Evolutionary conservation across 768 basidiomycete species (phyloP).

Genomic region (Suillus bovinus): DNA sequence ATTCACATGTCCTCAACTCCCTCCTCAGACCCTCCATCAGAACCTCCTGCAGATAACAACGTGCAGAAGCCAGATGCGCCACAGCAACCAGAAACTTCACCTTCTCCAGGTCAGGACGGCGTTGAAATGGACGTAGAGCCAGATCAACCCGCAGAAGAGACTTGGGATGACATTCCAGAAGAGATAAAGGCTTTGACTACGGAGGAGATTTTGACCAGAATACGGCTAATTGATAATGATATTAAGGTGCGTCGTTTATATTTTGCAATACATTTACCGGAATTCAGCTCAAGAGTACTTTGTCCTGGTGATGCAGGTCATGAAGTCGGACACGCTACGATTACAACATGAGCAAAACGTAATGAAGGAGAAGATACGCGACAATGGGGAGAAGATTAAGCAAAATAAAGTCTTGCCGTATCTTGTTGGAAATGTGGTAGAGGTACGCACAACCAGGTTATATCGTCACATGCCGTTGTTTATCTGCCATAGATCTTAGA

Average conservation of each 20-base stretch:
- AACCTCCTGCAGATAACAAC: constrained; percentile 45
- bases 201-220: constrained; percentile 88
- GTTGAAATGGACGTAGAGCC: constrained; percentile 73
- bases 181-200: constrained; percentile 77
- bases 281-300: background rate
- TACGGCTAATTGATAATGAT: constrained; percentile 94
- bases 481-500: constrained; percentile 73
- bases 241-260: constrained; percentile 64
- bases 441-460: constrained; percentile 53
- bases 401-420: constrained; percentile 99
- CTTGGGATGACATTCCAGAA: constrained; percentile 89
- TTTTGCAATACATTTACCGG: background rate
- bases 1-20: constrained; percentile 57
- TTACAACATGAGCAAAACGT: constrained; percentile 91
- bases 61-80: constrained; percentile 43
- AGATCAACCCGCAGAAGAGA: constrained; percentile 72
- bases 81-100: constrained; percentile 40
- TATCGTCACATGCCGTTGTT: constrained; percentile 4
- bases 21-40: constrained; percentile 54
- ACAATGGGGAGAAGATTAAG: constrained; percentile 97
- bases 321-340: constrained; percentile 92
- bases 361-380: constrained; percentile 99
- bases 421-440: constrained; percentile 96
- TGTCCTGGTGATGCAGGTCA: constrained; percentile 60
- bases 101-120: constrained; percentile 37